Conservation (phyloP, 169 alveolate genomes). For the Neospora caninum region DNA sequence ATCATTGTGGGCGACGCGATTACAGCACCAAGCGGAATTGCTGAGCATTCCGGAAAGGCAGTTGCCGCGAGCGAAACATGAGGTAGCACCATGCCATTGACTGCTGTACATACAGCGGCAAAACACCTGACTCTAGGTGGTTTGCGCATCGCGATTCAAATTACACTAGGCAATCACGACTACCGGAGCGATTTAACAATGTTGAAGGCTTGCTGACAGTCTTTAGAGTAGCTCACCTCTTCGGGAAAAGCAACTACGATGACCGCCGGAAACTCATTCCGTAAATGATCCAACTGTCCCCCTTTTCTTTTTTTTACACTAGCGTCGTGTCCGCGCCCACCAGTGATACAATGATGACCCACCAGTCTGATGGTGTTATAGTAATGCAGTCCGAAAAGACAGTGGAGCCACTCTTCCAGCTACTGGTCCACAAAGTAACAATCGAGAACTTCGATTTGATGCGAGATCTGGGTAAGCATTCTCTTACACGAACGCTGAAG, state of each 20-base stretch:
- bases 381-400: constrained; percentile 63
- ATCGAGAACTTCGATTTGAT: constrained; percentile 64
- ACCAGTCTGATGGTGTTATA: constrained; percentile 2
- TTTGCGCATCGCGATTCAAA: no score
- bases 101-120: no score
- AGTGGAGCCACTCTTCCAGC: constrained; percentile 69
- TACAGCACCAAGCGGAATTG: no score
- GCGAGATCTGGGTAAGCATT: constrained; percentile 62
- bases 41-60: no score
- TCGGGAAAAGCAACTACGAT: not conserved
- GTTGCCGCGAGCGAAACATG: no score
- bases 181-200: not conserved
- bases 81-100: no score
- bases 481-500: not conserved
- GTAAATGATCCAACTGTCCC: not conserved
- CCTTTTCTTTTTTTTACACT: no score
- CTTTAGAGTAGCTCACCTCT: not conserved
- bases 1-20: no score
- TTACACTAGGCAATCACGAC: not conserved
- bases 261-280: not conserved
- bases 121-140: no score
- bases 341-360: not conserved
- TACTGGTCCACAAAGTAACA: constrained; percentile 69
- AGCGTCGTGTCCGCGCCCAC: no score
- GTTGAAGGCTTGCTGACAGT: not conserved